Base-by-base conservation (phyloP, 148 eudicot genomes). In the Gaultheria prostrata region DNA sequence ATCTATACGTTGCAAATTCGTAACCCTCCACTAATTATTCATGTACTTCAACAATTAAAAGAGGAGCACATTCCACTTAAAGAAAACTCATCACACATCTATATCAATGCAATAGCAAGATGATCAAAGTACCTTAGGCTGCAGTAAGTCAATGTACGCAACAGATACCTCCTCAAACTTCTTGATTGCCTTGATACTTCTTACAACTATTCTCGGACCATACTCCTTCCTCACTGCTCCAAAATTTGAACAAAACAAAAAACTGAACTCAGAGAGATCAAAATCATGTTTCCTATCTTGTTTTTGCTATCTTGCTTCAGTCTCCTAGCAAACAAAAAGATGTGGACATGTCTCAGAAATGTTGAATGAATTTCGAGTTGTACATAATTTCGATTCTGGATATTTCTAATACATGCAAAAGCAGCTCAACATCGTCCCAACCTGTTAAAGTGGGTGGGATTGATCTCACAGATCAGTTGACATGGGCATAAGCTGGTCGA, bases 61-160 rank as follows among this genome's bases (percentile, higher is more conserved):
- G 72, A 67, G 72, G 72, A 67, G 30, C 72, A 30, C 72, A 11
- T 26, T 21, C 32, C 70, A 63, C 14, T 26, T 15, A 72, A 72
- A 18, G n/a, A 33, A 17, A 35, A 18, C 18, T 7, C 51, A 81
- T 4, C 20, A 81, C 8, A 32, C 24, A 81, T 18, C 12, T 20
- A 24, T 6, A 48, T 1, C 15, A 14, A 26, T 8, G 0, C 5
- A 18, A 26, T 28, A 28, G 28, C 21, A 63, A 21, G 50, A 10
- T 77, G 49, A 24, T 10, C 63, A 77, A 70, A 35, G 33, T 79
- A 83, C 98, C 94, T 87, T 92, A 5, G 95, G 94, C 88, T 89
- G 93, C 87, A 92, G 82, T 84, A 92, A 85, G 80, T 94, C 95
- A 12, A 89, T 94, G 88, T 92, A 94, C 3, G 95, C 85, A 82